Percentiles rank a stretch among this genome's conserved stretches.
Evolutionary conservation across 441 rosid genomes (phyloP).

Genomic region (Eutrema salsugineum): DNA sequence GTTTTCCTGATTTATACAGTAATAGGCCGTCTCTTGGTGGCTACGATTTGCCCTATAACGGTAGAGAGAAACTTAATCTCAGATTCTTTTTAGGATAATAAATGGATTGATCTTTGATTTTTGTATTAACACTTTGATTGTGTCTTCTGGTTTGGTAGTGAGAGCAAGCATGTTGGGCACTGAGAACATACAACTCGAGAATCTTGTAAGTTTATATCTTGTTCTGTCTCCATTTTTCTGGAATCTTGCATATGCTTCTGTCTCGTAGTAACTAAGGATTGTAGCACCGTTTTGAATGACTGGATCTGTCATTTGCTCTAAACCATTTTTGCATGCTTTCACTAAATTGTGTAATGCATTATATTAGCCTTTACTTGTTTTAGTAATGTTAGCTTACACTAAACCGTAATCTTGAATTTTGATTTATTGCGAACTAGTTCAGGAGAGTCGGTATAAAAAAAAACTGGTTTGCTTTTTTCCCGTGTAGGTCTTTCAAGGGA

Average conservation of each 20-base stretch:
- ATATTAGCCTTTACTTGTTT: not conserved
- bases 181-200: conserved; percentile 39
- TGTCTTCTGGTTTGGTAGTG: conserved; percentile 42
- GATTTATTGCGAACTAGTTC: not conserved
- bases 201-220: conserved; percentile 45
- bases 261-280: not conserved
- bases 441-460: not conserved
- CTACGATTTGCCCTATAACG: conserved; percentile 45
- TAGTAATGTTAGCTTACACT: not conserved
- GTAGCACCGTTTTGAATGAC: not conserved
- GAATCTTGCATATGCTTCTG: not conserved
- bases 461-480: not conserved
- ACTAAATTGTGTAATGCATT: not conserved
- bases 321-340: not conserved
- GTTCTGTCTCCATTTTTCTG: not conserved
- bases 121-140: not conserved
- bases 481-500: conserved; percentile 40
- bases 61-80: conserved; percentile 22
- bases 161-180: conserved; percentile 41
- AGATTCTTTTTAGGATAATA: not conserved
- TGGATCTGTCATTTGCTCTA: not conserved
- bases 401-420: not conserved
- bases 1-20: conserved; percentile 39
- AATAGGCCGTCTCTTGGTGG: conserved; percentile 43
- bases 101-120: conserved; percentile 1